A percentile compares a stretch with the other conserved stretches of the same genome.
These are phyloP conservation scores for Apiospora aurea DNA, from an alignment of 2,329 filamentous ascomycete genomes.

Conservation along the genomic window DNA sequence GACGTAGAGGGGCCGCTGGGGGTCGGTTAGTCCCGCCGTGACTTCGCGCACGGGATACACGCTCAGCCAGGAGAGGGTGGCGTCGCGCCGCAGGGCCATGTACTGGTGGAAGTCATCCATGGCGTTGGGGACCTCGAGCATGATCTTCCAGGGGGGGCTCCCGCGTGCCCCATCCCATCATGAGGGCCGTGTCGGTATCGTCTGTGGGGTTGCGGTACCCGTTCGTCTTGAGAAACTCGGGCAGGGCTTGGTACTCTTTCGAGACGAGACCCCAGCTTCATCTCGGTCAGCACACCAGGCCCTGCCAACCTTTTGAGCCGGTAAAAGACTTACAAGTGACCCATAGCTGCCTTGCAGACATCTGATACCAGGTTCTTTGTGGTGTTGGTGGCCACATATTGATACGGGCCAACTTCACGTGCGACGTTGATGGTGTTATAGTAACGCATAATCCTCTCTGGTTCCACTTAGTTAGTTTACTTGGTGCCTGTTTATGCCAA, in stretches of 20 bases:
- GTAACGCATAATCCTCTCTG: background rate
- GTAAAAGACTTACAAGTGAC: background rate
- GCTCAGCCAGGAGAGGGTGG: background rate
- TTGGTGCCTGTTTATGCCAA: background rate
- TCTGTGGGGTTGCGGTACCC: background rate
- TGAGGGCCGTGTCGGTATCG: background rate
- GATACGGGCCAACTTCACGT: background rate
- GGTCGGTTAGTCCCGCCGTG: background rate
- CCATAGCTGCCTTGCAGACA: background rate
- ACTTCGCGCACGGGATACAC: background rate
- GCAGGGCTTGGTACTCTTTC: background rate
- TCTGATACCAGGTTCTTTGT: background rate
- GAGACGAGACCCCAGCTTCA: background rate
- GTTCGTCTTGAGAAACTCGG: background rate
- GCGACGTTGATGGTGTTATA: conserved; percentile 11
- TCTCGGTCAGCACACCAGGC: background rate
- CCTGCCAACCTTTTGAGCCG: too few relatives aligned
- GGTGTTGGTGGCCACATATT: background rate
- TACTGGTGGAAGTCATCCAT: background rate
- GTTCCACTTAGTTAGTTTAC: too few relatives aligned
- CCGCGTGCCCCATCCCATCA: background rate
- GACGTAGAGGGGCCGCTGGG: background rate
- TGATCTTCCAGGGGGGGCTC: background rate
- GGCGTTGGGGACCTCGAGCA: background rate
- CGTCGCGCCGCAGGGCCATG: background rate